Evolutionary conservation across 208 protist species (phyloP).

Genomic region (Leptomonas seymouri): DNA sequence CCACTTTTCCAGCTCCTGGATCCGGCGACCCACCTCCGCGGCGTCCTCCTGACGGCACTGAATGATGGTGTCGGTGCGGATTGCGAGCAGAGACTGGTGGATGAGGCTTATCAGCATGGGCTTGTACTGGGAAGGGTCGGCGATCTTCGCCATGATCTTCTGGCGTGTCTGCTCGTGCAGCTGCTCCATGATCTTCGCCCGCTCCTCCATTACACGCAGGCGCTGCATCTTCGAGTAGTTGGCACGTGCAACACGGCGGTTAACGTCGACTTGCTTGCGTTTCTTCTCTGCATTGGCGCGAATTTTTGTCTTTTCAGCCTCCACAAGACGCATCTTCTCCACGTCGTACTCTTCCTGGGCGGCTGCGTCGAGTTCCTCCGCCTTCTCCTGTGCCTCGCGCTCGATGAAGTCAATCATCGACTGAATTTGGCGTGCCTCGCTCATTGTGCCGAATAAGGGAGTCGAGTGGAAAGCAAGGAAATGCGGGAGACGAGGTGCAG

Average conservation of each 20-base stretch:
- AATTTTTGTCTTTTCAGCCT: slow-evolving; percentile 88
- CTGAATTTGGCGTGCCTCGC: slow-evolving; percentile 91
- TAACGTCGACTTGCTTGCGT: slow-evolving; percentile 86
- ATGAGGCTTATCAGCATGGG: slow-evolving; percentile 68
- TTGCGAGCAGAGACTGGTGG: slow-evolving; percentile 73
- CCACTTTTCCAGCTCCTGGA: slow-evolving; percentile 68
- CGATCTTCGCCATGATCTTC: slow-evolving; percentile 59
- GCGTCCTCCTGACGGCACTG: slow-evolving; percentile 79
- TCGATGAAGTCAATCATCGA: slow-evolving; percentile 95
- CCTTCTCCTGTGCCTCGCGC: slow-evolving; percentile 92
- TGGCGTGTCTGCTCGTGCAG: slow-evolving; percentile 73
- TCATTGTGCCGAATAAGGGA: slow-evolving; percentile 54
- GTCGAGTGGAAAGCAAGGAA: neutral
- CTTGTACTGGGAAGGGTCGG: slow-evolving; percentile 63
- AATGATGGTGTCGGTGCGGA: slow-evolving; percentile 76
- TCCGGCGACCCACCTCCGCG: slow-evolving; percentile 39
- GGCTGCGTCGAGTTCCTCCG: slow-evolving; percentile 84
- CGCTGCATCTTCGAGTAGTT: slow-evolving; percentile 89
- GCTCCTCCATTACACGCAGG: slow-evolving; percentile 84
- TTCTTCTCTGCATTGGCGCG: slow-evolving; percentile 72
- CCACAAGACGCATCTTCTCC: slow-evolving; percentile 88
- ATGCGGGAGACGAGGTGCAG: no score
- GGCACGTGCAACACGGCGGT: slow-evolving; percentile 78
- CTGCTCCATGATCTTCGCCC: slow-evolving; percentile 73
- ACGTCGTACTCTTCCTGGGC: slow-evolving; percentile 92